Evolutionary conservation across 495 filamentous ascomycete genomes (phyloP).

Genomic region (Aspergillus saccharolyticus): DNA sequence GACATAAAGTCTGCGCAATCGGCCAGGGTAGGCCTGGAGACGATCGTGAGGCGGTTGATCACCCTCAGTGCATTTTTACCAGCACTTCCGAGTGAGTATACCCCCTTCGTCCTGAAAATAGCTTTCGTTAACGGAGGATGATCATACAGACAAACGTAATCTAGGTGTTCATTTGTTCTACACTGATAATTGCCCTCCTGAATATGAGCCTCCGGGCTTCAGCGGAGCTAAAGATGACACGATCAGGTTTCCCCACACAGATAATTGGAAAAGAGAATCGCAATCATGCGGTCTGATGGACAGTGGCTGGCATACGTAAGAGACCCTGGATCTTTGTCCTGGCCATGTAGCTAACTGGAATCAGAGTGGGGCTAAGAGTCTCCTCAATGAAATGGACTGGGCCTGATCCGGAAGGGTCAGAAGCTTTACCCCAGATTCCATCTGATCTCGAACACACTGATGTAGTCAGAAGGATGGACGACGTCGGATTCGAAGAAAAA

Average conservation of each 20-base stretch:
- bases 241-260: constrained; percentile 32
- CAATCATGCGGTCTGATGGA: constrained; percentile 28
- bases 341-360: neutral
- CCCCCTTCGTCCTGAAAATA: neutral
- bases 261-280: constrained; percentile 31
- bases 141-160: constrained; percentile 32
- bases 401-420: constrained; percentile 18
- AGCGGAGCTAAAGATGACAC: constrained; percentile 21
- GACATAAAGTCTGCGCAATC: constrained; percentile 31
- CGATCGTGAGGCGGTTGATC: constrained; percentile 34
- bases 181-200: constrained; percentile 32
- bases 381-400: constrained; percentile 30
- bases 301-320: constrained; percentile 34
- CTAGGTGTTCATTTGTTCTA: constrained; percentile 45
- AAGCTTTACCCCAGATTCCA: constrained; percentile 23
- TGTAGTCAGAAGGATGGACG: constrained; percentile 13
- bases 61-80: constrained; percentile 35
- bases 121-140: neutral
- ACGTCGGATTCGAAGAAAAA: constrained; percentile 22
- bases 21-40: constrained; percentile 32
- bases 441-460: constrained; percentile 24
- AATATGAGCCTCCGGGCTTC: constrained; percentile 42
- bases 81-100: constrained; percentile 36
- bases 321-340: neutral
- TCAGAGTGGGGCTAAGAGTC: constrained; percentile 31